A percentile compares a stretch with the other conserved stretches of the same genome.
Evolutionary conservation across 192 early-diverging fungal species (phyloP).

Genomic region (Coemansia aciculifera): DNA sequence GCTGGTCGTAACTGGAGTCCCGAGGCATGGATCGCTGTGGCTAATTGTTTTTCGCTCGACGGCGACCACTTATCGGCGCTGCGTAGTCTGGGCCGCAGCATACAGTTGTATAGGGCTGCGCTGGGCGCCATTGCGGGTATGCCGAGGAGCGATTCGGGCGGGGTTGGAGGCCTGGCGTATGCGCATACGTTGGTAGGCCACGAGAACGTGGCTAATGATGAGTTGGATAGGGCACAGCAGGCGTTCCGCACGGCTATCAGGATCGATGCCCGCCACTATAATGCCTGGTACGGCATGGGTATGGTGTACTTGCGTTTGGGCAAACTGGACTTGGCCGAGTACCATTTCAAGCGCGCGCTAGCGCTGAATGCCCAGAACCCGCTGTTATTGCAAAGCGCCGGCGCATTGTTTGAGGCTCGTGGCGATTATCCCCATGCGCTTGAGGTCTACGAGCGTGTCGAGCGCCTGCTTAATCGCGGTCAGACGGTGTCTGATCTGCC

Average conservation of each 20-base stretch:
- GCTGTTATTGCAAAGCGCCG: conserved; percentile 69
- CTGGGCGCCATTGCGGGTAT: conserved; percentile 19
- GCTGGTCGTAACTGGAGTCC: conserved; percentile 65
- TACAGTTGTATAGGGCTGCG: conserved; percentile 55
- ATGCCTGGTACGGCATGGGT: conserved; percentile 87
- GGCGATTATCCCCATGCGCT: conserved; percentile 59
- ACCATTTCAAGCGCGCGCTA: conserved; percentile 71
- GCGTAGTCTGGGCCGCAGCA: conserved; percentile 73
- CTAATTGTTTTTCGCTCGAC: conserved; percentile 72
- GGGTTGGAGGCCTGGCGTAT: conserved; percentile 58
- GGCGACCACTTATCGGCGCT: conserved; percentile 76
- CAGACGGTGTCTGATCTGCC: not conserved
- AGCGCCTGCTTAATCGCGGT: conserved; percentile 47
- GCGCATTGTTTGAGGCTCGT: conserved; percentile 68
- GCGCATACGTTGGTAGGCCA: conserved; percentile 85
- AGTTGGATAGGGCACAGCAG: conserved; percentile 71
- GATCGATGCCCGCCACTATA: conserved; percentile 75
- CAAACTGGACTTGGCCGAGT: conserved; percentile 70
- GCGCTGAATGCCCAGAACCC: conserved; percentile 73
- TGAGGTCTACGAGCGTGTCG: conserved; percentile 62
- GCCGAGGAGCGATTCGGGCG: conserved; percentile 40
- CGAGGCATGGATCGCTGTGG: conserved; percentile 79
- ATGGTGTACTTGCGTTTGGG: conserved; percentile 69
- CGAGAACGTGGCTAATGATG: conserved; percentile 74
- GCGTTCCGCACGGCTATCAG: conserved; percentile 72